A percentile compares a stretch with the other conserved stretches of the same genome.
phyloP scores from a whole-genome alignment of 2,329 filamentous ascomycete genomes.

The Pseudovirgaria hyperparasitica region DNA sequence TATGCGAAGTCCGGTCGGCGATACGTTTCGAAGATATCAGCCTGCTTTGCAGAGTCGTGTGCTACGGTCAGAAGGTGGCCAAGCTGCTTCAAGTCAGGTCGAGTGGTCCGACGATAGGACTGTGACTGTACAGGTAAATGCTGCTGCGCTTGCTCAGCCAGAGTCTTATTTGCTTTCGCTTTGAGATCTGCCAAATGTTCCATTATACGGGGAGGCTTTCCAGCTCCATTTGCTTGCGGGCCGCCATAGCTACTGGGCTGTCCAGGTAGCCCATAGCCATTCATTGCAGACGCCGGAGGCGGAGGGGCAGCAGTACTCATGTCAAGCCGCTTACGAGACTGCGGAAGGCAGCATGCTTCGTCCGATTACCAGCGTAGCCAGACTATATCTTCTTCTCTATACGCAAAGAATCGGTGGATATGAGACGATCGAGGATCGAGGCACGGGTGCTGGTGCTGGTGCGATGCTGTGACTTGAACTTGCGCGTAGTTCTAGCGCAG shows the following conservation, averaged over 20 bases:
- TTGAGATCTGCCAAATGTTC: constrained; percentile 29
- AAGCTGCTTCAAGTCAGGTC: constrained; percentile 20
- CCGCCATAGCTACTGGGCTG: constrained; percentile 11
- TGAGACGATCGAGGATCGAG: no score
- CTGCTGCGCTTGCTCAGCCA: constrained; percentile 8
- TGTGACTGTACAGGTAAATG: constrained; percentile 14
- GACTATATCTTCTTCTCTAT: no score
- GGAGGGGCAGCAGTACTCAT: constrained; percentile 27
- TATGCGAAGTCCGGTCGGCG: constrained; percentile 52
- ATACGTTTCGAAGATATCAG: constrained; percentile 36
- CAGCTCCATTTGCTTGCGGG: constrained; percentile 13
- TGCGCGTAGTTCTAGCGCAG: no score
- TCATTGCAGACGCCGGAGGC: constrained; percentile 5
- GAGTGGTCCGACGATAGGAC: background rate
- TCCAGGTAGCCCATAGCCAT: constrained; percentile 10
- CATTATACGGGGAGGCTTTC: constrained; percentile 25
- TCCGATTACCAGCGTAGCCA: no score
- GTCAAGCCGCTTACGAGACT: constrained; percentile 14
- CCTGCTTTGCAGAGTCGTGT: constrained; percentile 30
- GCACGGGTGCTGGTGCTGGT: no score
- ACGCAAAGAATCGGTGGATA: no score
- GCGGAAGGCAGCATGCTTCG: constrained; percentile 3
- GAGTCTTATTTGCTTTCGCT: constrained; percentile 17
- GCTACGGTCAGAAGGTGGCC: constrained; percentile 28
- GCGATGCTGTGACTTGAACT: no score